phyloP scores from a whole-genome alignment of 768 basidiomycete genomes.

The Lyophyllum shimeji region DNA sequence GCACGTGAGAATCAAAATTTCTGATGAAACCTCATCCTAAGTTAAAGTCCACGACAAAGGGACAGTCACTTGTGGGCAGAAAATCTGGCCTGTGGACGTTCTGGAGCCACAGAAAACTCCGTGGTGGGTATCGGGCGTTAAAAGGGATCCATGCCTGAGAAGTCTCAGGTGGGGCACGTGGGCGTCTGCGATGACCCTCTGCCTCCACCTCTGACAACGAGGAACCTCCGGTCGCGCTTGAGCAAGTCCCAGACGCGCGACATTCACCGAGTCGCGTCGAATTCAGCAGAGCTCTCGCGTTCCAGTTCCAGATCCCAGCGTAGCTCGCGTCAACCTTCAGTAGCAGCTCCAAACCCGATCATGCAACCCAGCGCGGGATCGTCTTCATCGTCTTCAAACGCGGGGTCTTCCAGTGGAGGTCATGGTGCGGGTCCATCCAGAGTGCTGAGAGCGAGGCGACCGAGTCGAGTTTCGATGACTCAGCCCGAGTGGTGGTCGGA shows the following conservation, averaged over 20 bases:
- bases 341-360: background rate
- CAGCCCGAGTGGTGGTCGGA: slow-evolving; percentile 3
- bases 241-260: background rate
- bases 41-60: background rate
- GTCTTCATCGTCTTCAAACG: slow-evolving; percentile 6
- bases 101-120: slow-evolving; percentile 3
- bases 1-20: background rate
- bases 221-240: slow-evolving; percentile 13
- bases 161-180: slow-evolving; percentile 17
- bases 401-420: background rate
- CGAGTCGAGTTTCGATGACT: background rate
- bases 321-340: background rate
- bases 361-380: slow-evolving; percentile 8
- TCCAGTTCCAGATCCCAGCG: background rate
- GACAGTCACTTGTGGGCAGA: background rate
- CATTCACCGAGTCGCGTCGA: slow-evolving; percentile 1
- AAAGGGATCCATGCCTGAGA: slow-evolving; percentile 8
- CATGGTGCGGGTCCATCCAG: slow-evolving; percentile 2
- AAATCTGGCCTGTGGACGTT: background rate
- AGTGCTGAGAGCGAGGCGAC: background rate
- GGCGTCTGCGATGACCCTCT: slow-evolving; percentile 10
- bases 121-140: slow-evolving; percentile 1
- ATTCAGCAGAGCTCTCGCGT: background rate
- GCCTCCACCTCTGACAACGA: slow-evolving; percentile 14
- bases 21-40: background rate